Evolutionary conservation across 2,329 filamentous ascomycete genomes (phyloP), one percentile per base, ranked within the genome.

Genomic region (Fusarium irregulare): DNA sequence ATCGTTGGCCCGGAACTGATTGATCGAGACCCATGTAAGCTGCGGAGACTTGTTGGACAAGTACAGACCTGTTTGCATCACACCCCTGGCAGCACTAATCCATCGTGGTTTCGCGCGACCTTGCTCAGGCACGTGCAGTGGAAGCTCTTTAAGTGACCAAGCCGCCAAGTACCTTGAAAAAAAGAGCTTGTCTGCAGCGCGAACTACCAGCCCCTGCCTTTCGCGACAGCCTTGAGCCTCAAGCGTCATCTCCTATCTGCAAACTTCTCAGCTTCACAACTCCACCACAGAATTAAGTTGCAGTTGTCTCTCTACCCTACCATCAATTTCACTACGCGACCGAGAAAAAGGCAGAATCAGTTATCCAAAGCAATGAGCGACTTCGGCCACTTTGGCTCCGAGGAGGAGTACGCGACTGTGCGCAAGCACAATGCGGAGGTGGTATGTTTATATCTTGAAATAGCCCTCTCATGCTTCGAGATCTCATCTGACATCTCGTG

Each of bases 381-480:
- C 80, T 91, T 91, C 80, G 83, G 81, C 70, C 86, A 89, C 76
- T 93, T 88, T 79, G 91, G 89, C 76, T 88, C 89, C 25, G 92
- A 95, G 41, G 93, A 95, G 81, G 93, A 96, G 83, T 93, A 92
- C 79, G 87, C 87, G 68, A 92, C 95, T 83, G 88, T 97, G 76
- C 92, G 89, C 82, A 93, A 92, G 82, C 87, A 95, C 66, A 89
- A 92, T 73, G 83, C 85, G 56, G 92, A 94, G 77, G 88, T 97
- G 76, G 94, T 97, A 86, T 48, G 79, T 74, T 58, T 59, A 42
- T 13, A 48, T 27, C 23, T 49, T 40, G 18, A 21, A 57, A 23
- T 34, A 25, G 40, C 49, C 54, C 55, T 34, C 27, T 25, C 12
- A 16, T 55, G 21, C 16, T 11, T 20, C 30, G 27, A 51, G 16